Conservation (phyloP, 495 filamentous ascomycete species). For the Xylaria acuta region DNA sequence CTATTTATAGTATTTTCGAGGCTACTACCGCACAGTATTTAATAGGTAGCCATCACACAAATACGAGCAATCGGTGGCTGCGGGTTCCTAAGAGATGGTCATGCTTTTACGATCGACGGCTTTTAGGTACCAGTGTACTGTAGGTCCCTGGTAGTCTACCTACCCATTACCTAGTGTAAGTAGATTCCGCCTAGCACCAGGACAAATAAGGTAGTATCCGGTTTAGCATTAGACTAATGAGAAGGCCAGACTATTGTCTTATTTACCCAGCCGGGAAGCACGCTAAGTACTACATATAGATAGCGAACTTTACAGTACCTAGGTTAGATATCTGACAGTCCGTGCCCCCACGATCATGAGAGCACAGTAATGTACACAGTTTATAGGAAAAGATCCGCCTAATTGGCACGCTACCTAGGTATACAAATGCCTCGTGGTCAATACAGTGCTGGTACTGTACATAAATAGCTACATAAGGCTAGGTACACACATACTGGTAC, state of each 20-base stretch:
- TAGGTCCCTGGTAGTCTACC: too few species aligned
- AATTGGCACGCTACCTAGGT: too few species aligned
- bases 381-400: not conserved
- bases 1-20: not conserved
- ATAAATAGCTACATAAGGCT: too few species aligned
- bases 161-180: not conserved
- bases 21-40: not conserved
- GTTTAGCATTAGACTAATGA: constrained; percentile 12
- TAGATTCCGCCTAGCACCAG: not conserved
- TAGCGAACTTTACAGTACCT: not conserved
- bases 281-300: not conserved
- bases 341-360: too few species aligned
- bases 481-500: not conserved
- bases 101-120: constrained; percentile 4
- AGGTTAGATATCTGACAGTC: not conserved
- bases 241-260: not conserved
- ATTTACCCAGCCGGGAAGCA: not conserved
- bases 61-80: not conserved
- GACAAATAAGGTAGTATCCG: constrained; percentile 1
- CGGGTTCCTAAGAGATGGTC: not conserved
- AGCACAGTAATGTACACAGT: not conserved
- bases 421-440: not conserved
- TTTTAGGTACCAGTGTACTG: too few species aligned
- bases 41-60: not conserved
- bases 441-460: too few species aligned